These are phyloP conservation scores for Chalciporus sphaerocephalus DNA, from an alignment of 768 basidiomycete species.

Conservation along the genomic window DNA sequence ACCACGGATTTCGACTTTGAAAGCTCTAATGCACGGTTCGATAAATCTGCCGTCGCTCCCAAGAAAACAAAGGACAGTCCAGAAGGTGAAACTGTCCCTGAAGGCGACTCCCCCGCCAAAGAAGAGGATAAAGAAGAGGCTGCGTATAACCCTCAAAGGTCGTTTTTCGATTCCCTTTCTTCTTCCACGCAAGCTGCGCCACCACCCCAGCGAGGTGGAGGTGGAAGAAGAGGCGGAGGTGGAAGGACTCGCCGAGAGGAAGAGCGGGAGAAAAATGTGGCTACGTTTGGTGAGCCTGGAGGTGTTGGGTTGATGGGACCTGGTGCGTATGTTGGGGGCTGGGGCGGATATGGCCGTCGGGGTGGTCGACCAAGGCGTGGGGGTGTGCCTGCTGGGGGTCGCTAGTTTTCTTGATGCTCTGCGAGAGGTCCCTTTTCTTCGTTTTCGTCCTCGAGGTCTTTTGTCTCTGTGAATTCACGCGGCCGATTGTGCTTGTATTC, in stretches of 20 bases:
- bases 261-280: constrained; percentile 78
- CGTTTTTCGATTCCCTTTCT: constrained; percentile 74
- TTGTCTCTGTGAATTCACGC: not conserved
- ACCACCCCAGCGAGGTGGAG: constrained; percentile 34
- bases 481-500: not conserved
- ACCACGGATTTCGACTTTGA: constrained; percentile 79
- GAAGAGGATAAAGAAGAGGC: constrained; percentile 37
- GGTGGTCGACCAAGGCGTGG: constrained; percentile 43
- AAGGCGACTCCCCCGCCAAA: constrained; percentile 26
- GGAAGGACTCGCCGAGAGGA: constrained; percentile 75
- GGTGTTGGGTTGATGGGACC: constrained; percentile 75
- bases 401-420: constrained; percentile 14
- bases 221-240: constrained; percentile 41
- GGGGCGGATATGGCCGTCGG: constrained; percentile 63
- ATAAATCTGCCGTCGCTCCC: constrained; percentile 57
- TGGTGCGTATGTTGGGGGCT: constrained; percentile 73
- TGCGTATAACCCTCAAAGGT: constrained; percentile 73
- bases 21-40: constrained; percentile 73
- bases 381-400: constrained; percentile 17
- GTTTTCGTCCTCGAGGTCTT: not conserved
- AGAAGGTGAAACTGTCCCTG: constrained; percentile 31
- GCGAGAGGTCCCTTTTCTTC: not conserved
- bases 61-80: constrained; percentile 29
- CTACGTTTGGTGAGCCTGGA: constrained; percentile 84
- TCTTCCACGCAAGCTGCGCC: constrained; percentile 41